Percentiles rank a stretch among this genome's conserved stretches.
These are phyloP conservation scores for Apiotrichum montevideense DNA, from an alignment of 1,284 basidiomycete genomes.

Conservation along the genomic window DNA sequence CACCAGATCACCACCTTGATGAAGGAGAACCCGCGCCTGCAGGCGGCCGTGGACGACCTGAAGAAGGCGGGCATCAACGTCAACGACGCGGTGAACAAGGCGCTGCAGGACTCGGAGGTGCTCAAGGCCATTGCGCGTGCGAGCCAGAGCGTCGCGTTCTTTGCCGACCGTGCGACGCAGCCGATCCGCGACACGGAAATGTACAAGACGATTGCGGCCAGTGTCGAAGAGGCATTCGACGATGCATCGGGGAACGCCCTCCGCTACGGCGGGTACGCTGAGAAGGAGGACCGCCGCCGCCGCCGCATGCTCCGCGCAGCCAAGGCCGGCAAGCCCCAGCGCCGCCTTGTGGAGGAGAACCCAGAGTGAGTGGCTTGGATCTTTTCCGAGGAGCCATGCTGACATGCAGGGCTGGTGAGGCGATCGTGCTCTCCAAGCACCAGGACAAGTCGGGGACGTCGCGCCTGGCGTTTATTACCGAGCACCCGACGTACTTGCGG, in stretches of 20 bases:
- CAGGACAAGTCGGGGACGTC: slow-evolving; percentile 47
- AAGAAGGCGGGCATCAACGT: slow-evolving; percentile 84
- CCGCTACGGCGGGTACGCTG: slow-evolving; percentile 89
- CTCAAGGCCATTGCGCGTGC: slow-evolving; percentile 70
- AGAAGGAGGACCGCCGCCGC: slow-evolving; percentile 75
- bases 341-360: slow-evolving; percentile 58
- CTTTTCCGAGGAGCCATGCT: background rate
- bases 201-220: slow-evolving; percentile 86
- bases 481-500: slow-evolving; percentile 52
- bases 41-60: slow-evolving; percentile 85
- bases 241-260: slow-evolving; percentile 60
- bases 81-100: slow-evolving; percentile 85
- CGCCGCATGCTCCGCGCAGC: slow-evolving; percentile 66
- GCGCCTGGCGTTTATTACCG: slow-evolving; percentile 53
- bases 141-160: slow-evolving; percentile 68
- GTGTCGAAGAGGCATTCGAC: slow-evolving; percentile 85
- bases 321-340: slow-evolving; percentile 66
- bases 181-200: slow-evolving; percentile 92
- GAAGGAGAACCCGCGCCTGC: slow-evolving; percentile 88
- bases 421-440: slow-evolving; percentile 66
- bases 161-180: slow-evolving; percentile 70
- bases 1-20: slow-evolving; percentile 80
- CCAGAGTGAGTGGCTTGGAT: slow-evolving; percentile 60
- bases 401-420: slow-evolving; percentile 66
- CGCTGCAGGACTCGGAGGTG: slow-evolving; percentile 87